Evolutionary conservation across 768 basidiomycete species (phyloP).

Genomic region (Kwoniella newhampshirensis): DNA sequence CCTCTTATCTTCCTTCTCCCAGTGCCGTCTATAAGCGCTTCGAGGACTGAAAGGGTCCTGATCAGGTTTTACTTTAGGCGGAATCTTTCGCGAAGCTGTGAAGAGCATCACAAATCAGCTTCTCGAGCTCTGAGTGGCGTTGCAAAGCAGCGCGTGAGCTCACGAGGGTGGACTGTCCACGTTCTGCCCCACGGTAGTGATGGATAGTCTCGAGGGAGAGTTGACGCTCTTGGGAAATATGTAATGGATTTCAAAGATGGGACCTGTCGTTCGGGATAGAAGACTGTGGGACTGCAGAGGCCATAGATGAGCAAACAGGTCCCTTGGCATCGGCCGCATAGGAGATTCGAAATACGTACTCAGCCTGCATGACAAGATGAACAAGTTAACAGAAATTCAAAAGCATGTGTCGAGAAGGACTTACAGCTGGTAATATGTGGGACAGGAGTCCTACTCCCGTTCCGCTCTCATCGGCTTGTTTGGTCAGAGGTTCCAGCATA

Average conservation of each 20-base stretch:
- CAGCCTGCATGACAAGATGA: background rate
- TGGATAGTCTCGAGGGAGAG: slow-evolving; percentile 8
- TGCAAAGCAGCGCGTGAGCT: background rate
- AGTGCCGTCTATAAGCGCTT: slow-evolving; percentile 11
- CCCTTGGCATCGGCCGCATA: background rate
- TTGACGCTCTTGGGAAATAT: slow-evolving; percentile 16
- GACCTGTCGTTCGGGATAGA: slow-evolving; percentile 7
- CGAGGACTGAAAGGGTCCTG: slow-evolving; percentile 11
- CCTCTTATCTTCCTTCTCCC: slow-evolving; percentile 16
- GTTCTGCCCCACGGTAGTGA: slow-evolving; percentile 26
- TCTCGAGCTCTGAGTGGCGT: background rate
- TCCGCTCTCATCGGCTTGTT: background rate
- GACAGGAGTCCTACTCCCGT: slow-evolving; percentile 17
- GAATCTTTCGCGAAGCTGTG: slow-evolving; percentile 3
- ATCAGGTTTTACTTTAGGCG: background rate
- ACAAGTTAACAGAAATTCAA: background rate
- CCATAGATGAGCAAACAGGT: background rate
- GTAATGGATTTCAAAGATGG: slow-evolving; percentile 5
- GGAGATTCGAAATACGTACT: slow-evolving; percentile 1
- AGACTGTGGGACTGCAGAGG: slow-evolving; percentile 6
- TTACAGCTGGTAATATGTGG: slow-evolving; percentile 24
- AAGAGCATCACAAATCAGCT: background rate
- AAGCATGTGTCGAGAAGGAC: background rate
- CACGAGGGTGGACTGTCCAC: slow-evolving; percentile 22
- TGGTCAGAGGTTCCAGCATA: slow-evolving; percentile 4